Evolutionary conservation across 1,284 basidiomycete species (phyloP).

Genomic region (Ustilago bromivora): DNA sequence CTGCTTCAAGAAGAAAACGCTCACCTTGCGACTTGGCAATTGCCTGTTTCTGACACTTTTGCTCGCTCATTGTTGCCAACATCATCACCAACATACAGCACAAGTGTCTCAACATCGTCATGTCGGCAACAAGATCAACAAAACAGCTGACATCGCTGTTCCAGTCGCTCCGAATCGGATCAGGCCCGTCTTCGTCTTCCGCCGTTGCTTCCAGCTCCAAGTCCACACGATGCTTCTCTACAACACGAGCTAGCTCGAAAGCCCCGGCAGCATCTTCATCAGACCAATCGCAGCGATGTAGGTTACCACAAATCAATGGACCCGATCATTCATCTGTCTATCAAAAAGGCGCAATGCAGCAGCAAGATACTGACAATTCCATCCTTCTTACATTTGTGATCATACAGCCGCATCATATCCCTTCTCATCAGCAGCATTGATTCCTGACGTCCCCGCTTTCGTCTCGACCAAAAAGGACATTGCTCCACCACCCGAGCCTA

Average conservation of each 20-base stretch:
- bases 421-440: slow-evolving; percentile 54
- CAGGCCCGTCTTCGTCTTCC: slow-evolving; percentile 18
- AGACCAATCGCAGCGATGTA: slow-evolving; percentile 23
- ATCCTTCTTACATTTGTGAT: neutral
- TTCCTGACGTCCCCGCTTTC: slow-evolving; percentile 36
- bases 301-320: neutral
- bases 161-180: slow-evolving; percentile 33
- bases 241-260: slow-evolving; percentile 15
- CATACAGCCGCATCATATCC: slow-evolving; percentile 41
- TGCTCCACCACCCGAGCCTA: slow-evolving; percentile 48
- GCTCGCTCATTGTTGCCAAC: neutral
- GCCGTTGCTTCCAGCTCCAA: slow-evolving; percentile 14
- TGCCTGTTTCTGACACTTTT: neutral
- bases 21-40: slow-evolving; percentile 2
- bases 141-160: slow-evolving; percentile 39
- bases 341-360: neutral
- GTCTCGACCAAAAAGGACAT: slow-evolving; percentile 40
- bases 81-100: neutral
- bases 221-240: slow-evolving; percentile 37
- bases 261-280: slow-evolving; percentile 3
- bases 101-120: neutral
- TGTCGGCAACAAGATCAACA: slow-evolving; percentile 30
- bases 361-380: neutral
- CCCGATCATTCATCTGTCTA: no score
- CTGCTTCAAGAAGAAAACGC: slow-evolving; percentile 3